Conservation (phyloP, 768 basidiomycete genomes). For the Boletus reticulatus region DNA sequence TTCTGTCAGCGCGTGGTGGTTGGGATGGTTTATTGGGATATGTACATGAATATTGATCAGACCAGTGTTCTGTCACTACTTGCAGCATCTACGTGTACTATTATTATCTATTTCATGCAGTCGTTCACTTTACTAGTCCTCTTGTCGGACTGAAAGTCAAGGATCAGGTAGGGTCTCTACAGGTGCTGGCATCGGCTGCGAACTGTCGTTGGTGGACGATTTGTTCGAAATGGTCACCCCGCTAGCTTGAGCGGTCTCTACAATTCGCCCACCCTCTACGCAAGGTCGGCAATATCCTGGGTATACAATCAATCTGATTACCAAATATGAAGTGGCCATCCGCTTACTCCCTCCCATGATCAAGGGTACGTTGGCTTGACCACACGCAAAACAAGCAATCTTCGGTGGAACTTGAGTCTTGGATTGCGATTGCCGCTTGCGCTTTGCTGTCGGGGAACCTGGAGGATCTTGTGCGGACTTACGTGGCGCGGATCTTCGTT, state of each 20-base stretch:
- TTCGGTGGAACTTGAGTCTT: slow-evolving; percentile 37
- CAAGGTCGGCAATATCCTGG: slow-evolving; percentile 71
- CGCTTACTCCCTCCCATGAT: slow-evolving; percentile 71
- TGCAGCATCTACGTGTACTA: slow-evolving; percentile 10
- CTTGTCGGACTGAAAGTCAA: not conserved
- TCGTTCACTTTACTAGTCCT: not conserved
- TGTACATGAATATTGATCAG: slow-evolving; percentile 30
- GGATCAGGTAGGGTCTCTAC: not conserved
- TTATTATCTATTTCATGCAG: slow-evolving; percentile 10
- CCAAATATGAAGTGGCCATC: not conserved
- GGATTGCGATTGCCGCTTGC: slow-evolving; percentile 37
- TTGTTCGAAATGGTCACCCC: slow-evolving; percentile 2
- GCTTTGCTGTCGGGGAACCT: slow-evolving; percentile 35
- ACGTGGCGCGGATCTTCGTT: slow-evolving; percentile 34
- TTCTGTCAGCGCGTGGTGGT: slow-evolving; percentile 69
- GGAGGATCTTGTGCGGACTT: slow-evolving; percentile 28
- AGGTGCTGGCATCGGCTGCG: slow-evolving; percentile 5
- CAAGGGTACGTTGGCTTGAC: slow-evolving; percentile 69
- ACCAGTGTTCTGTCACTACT: not conserved
- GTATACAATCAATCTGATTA: not conserved
- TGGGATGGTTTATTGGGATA: slow-evolving; percentile 65
- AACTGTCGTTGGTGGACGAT: not conserved
- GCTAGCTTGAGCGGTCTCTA: slow-evolving; percentile 27
- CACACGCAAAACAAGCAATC: slow-evolving; percentile 59
- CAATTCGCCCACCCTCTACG: slow-evolving; percentile 51